These are phyloP conservation scores for Pulveroboletus ravenelii DNA, from an alignment of 768 basidiomycete genomes.

Conservation along the genomic window DNA sequence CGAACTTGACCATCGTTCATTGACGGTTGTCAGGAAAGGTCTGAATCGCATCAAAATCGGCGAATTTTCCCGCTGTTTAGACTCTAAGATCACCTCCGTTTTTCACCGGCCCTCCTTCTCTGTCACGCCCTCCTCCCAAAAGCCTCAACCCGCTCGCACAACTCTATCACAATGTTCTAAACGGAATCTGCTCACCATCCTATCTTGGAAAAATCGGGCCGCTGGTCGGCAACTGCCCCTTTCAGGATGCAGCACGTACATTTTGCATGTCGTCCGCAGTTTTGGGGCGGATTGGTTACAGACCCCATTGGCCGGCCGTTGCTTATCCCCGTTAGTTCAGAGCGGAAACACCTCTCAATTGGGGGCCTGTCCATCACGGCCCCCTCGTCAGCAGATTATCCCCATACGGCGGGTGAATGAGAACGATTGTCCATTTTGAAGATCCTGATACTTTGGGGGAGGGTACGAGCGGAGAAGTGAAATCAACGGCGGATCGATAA, in stretches of 20 bases:
- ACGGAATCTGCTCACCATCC: background rate
- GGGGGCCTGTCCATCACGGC: background rate
- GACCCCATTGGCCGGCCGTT: background rate
- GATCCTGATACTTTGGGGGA: background rate
- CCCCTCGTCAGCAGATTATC: background rate
- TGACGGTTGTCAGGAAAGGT: slow-evolving; percentile 2
- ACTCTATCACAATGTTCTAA: background rate
- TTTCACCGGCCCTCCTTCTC: background rate
- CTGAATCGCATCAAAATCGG: background rate
- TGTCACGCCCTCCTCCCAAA: no score
- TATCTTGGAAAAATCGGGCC: background rate
- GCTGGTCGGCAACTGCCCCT: background rate
- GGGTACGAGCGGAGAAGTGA: background rate
- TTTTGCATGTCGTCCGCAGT: background rate
- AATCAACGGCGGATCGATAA: background rate
- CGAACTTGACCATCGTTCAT: background rate
- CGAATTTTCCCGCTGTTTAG: background rate
- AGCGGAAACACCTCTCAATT: background rate
- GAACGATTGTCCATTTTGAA: background rate
- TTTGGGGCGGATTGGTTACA: slow-evolving; percentile 1
- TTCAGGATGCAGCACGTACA: background rate
- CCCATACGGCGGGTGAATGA: slow-evolving; percentile 1
- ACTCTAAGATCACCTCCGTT: background rate
- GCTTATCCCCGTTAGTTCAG: background rate
- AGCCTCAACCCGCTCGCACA: no score